These are phyloP conservation scores for Penicillium bialowiezense DNA, from an alignment of 495 filamentous ascomycete species.

Conservation along the genomic window DNA sequence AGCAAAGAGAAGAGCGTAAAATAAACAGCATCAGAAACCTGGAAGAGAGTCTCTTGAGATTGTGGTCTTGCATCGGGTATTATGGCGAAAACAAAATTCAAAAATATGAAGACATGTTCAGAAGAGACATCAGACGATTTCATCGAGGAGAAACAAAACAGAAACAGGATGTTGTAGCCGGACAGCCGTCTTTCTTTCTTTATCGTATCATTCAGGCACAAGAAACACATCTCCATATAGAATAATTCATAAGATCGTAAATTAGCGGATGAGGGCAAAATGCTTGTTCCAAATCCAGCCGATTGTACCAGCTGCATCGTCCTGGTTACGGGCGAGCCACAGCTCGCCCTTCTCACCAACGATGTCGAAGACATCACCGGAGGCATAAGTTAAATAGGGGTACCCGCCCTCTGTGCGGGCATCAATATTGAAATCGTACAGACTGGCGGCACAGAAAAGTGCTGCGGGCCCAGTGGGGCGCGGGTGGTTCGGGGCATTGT, in stretches of 20 bases:
- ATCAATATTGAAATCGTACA: conserved; percentile 96
- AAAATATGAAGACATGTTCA: conserved; percentile 7
- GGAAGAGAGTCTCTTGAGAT: not conserved
- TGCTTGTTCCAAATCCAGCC: conserved; percentile 99
- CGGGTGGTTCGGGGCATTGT: conserved; percentile 11
- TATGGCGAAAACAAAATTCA: not conserved
- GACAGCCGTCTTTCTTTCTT: not conserved
- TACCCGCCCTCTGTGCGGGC: conserved; percentile 91
- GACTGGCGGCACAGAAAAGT: conserved; percentile 86
- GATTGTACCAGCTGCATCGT: conserved; percentile 71
- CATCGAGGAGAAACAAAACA: not conserved
- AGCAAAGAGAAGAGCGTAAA: not conserved
- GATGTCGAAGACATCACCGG: conserved; percentile 89
- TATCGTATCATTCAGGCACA: not conserved
- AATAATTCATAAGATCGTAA: not conserved
- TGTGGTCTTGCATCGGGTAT: not conserved
- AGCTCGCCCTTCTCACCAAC: conserved; percentile 95
- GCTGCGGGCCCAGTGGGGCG: conserved; percentile 44
- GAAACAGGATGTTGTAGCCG: not conserved
- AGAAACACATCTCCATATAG: not conserved
- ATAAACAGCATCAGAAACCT: not conserved
- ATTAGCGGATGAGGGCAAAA: conserved; percentile 43
- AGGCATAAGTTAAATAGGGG: conserved; percentile 91
- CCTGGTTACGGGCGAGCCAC: conserved; percentile 96
- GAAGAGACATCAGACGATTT: not conserved